Conservation (phyloP, 2,329 filamentous ascomycete species). For the Fusarium xylarioides region DNA sequence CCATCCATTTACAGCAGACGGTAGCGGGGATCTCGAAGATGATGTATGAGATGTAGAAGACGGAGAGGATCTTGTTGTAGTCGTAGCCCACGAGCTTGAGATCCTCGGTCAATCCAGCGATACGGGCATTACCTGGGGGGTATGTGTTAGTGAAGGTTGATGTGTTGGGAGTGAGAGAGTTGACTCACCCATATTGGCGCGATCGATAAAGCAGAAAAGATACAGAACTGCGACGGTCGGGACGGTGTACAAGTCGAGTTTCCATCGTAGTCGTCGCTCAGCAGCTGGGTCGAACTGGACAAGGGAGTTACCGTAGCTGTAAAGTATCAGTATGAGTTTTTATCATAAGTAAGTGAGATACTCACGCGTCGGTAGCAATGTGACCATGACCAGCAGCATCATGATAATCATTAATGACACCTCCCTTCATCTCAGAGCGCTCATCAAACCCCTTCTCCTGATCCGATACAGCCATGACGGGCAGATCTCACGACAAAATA, state of each 20-base stretch:
- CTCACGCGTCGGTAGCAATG: slow-evolving; percentile 39
- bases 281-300: slow-evolving; percentile 48
- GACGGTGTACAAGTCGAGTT: slow-evolving; percentile 72
- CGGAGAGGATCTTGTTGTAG: slow-evolving; percentile 68
- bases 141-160: neutral
- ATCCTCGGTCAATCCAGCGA: slow-evolving; percentile 67
- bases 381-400: slow-evolving; percentile 38
- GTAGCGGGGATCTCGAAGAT: slow-evolving; percentile 72
- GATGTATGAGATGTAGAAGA: slow-evolving; percentile 74
- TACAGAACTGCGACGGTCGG: slow-evolving; percentile 74
- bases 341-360: neutral
- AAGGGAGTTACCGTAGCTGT: slow-evolving; percentile 40
- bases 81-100: slow-evolving; percentile 65
- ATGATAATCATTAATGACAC: slow-evolving; percentile 14
- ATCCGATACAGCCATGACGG: slow-evolving; percentile 35
- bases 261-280: slow-evolving; percentile 66
- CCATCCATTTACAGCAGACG: slow-evolving; percentile 70
- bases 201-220: slow-evolving; percentile 78
- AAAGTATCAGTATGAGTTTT: neutral
- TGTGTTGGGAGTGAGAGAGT: neutral
- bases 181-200: slow-evolving; percentile 73
- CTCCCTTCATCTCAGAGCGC: slow-evolving; percentile 35
- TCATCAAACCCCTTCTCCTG: slow-evolving; percentile 37
- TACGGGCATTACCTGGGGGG: slow-evolving; percentile 55
- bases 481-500: neutral